Evolutionary conservation across 2,329 filamentous ascomycete species (phyloP), one percentile per base, ranked within the genome.

Genomic region (Pleoardoris graminearum): DNA sequence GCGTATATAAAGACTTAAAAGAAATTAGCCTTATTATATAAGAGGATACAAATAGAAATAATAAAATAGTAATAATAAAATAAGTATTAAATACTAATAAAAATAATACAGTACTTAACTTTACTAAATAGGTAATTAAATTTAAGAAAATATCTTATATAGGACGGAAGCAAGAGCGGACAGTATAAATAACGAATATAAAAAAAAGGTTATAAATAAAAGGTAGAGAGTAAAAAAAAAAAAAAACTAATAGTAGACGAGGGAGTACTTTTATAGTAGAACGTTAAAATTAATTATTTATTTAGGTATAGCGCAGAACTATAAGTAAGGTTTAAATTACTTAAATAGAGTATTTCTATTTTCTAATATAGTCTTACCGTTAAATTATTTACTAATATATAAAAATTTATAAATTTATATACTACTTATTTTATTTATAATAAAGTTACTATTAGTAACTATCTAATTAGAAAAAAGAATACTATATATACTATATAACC

Each of bases 161-260:
- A 33, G 23, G 41, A 29, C 22, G 32, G 14, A 17, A 36, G 12
- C 11, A 16, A 36, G 25, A 10, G 25, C 25, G 25, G 25, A 5
- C 10, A 10, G 25, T 10, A 10, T 27, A 27, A 10, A 27, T 10
- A 10, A 17, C 6, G 39, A 41, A 22, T 12, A 22, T 12, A 21
- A 17, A 3, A 3, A 16, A 16, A 3, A 16, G 7, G 33, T 19
- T 37, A 30, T 17, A 32, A 41, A 51, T 35, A 41, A 29, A 54
- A 41, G 51, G 51, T 35, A 48, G 35, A 30, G 50, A 54, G 51
- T 51, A 54, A 47, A 57, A 50, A 50, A 54, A 27, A 22, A 38
- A 36, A 25, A 43, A 57, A 50, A 54, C 51, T 54, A 25, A 54
- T 35, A 27, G 10, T 10, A 10, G 25, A 27, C 5, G 30, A 51